phyloP scores from a whole-genome alignment of 345 rosid genomes.

The Citropsis articulata region DNA sequence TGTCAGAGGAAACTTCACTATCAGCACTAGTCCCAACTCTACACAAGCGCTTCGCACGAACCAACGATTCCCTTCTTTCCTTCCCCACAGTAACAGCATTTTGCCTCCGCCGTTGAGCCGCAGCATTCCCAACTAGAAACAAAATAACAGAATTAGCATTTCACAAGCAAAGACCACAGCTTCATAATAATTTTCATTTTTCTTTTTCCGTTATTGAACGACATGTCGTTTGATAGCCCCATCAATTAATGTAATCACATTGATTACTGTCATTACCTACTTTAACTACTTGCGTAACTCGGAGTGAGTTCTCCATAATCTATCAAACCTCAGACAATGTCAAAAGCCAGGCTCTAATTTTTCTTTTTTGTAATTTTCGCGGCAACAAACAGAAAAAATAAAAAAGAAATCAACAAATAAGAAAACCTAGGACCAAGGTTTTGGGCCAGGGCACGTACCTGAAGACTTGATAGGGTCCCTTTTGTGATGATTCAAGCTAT shows the following conservation, averaged over 20 bases:
- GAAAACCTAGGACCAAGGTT: slow-evolving; percentile 11
- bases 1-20: slow-evolving; percentile 33
- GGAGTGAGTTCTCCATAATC: not conserved
- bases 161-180: not conserved
- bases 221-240: not conserved
- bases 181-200: not conserved
- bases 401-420: not conserved
- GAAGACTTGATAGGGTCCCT: slow-evolving; percentile 78
- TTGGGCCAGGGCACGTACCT: slow-evolving; percentile 32
- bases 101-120: slow-evolving; percentile 83
- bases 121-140: slow-evolving; percentile 61
- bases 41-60: slow-evolving; percentile 85
- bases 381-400: slow-evolving; percentile 18
- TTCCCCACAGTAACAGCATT: slow-evolving; percentile 84
- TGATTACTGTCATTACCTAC: not conserved
- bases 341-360: not conserved
- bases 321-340: not conserved
- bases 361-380: not conserved
- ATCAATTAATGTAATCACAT: not conserved
- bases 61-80: slow-evolving; percentile 82
- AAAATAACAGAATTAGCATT: slow-evolving; percentile 14
- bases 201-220: not conserved
- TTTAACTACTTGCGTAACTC: slow-evolving; percentile 1
- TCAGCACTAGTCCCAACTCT: slow-evolving; percentile 64
- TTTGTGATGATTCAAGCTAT: slow-evolving; percentile 42